Base-by-base conservation (phyloP, 2,329 filamentous ascomycete species). In the Penicillium digitatum region DNA sequence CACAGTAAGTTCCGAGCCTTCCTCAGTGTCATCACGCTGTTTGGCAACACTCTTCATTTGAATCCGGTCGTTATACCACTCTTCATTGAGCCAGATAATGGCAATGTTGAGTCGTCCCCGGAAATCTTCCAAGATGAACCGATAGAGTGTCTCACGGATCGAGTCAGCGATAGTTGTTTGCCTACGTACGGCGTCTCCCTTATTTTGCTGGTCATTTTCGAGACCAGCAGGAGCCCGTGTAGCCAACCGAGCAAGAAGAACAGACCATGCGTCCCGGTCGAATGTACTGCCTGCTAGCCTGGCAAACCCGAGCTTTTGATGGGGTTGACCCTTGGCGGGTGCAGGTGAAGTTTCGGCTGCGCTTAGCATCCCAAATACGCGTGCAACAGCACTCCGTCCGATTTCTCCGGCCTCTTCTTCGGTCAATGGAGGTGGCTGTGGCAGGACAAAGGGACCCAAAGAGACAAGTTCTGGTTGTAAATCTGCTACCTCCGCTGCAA, bases 1-100 rank as follows among this genome's bases (percentile, higher is more conserved):
- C 16, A 74, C 66, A 3, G 65, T 66, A 32, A 81, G 68, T 3
- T 82, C 56, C 2, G 48, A 34, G 2, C 62, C 79, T 8, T 81
- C 79, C 38, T 80, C 77, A 11, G 71, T 70, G 45, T 69, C 73
- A 32, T 72, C 72, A n/a, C 69, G 67, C 51, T 72, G 78, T 54
- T 60, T 70, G 45, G 76, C 60, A 77, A 74, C 71, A 48, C 69
- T 63, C 56, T 74, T 76, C 42, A 76, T 69, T 50, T 81, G 77
- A 31, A 90, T 73, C 40, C 80, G 85, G 71, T 97, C 93, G 66
- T 92, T 95, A 73, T 96, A 97, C 93, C 94, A 99, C 74, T 99
- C 94, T 72, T 99, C 94, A 65, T 88, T 95, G 16, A 99, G 81
- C 94, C 94, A 99, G 8, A 87, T 87, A 48, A 97, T 90, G 1